phyloP scores from a whole-genome alignment of 768 basidiomycete species.

The Lanmaoa rubissima region DNA sequence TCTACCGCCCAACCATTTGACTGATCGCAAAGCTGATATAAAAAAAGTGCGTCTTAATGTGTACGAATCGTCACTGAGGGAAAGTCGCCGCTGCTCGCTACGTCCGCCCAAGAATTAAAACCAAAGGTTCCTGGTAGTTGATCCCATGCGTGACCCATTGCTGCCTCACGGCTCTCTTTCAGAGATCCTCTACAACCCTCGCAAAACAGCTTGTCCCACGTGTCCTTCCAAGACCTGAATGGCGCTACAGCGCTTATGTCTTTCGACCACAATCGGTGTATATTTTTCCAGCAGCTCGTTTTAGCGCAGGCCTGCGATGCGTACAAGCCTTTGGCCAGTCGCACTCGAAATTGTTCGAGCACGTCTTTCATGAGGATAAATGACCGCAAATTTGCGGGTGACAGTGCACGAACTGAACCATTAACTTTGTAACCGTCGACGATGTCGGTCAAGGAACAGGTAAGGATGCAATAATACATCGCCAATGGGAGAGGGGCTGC shows the following conservation, averaged over 20 bases:
- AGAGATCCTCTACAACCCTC: neutral
- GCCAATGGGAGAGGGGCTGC: conserved; percentile 2
- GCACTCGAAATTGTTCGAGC: neutral
- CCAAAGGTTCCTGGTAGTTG: conserved; percentile 1
- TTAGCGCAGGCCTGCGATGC: rapidly evolving
- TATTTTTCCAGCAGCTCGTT: rapidly evolving
- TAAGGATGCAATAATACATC: conserved; percentile 3
- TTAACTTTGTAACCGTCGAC: conserved; percentile 4
- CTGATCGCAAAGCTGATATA: neutral
- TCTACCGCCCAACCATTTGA: neutral
- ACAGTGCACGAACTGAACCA: neutral
- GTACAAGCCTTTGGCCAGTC: neutral
- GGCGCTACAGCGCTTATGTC: neutral
- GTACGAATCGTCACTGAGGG: neutral
- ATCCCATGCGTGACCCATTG: neutral
- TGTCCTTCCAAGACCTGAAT: neutral
- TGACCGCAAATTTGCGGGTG: conserved; percentile 1
- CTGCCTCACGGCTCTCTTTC: neutral
- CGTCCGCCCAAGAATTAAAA: conserved; percentile 5
- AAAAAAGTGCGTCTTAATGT: neutral
- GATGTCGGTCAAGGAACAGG: neutral
- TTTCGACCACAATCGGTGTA: neutral
- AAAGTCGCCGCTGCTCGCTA: neutral
- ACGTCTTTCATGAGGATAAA: conserved; percentile 3
- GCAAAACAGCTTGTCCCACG: conserved; percentile 9